phyloP scores from a whole-genome alignment of 2,329 filamentous ascomycete species.

The Endoconidiophora polonica region DNA sequence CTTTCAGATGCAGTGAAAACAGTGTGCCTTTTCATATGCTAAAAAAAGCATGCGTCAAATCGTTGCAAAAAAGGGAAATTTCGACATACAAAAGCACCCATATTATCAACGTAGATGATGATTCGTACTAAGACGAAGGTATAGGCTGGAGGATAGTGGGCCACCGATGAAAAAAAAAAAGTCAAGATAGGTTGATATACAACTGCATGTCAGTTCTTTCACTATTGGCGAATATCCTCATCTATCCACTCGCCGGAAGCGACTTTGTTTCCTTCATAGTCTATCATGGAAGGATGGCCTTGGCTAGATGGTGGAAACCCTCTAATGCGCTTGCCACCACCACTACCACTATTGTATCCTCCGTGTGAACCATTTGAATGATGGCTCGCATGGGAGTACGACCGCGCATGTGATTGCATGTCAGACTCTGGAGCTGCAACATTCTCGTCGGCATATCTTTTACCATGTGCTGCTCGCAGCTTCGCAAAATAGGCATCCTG shows the following conservation, averaged over 20 bases:
- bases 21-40: no score
- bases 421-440: conserved; percentile 17
- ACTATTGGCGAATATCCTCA: conserved; percentile 29
- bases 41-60: no score
- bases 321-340: conserved; percentile 5
- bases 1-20: no score
- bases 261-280: conserved; percentile 44
- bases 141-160: no score
- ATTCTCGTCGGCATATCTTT: conserved; percentile 23
- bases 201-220: background rate
- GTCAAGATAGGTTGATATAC: background rate
- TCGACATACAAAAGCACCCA: no score
- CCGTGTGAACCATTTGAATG: conserved; percentile 4
- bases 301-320: conserved; percentile 28
- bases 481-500: conserved; percentile 70
- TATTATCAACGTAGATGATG: no score
- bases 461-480: conserved; percentile 44
- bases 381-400: conserved; percentile 8
- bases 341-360: background rate
- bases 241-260: conserved; percentile 53
- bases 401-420: conserved; percentile 2
- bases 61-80: no score
- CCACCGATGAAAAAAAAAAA: background rate
- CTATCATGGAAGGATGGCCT: conserved; percentile 32
- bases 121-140: no score